These are phyloP conservation scores for Pseudogymnoascus sp. DNA, from an alignment of 2,329 filamentous ascomycete genomes.

Conservation along the genomic window DNA sequence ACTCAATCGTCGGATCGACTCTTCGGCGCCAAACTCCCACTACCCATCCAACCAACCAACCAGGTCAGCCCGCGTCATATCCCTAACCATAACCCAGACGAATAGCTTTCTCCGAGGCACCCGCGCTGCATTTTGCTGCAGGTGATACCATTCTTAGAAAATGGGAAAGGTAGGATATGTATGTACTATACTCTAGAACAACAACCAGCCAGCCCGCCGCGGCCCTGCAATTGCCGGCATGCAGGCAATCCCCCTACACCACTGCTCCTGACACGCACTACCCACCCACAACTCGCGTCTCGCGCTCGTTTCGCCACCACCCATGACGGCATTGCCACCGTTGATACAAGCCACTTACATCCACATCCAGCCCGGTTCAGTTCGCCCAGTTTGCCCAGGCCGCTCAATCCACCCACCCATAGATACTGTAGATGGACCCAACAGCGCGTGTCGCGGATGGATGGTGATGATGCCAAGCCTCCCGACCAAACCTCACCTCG, in stretches of 20 bases:
- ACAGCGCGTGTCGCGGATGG: background rate
- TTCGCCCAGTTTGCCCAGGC: too few species aligned
- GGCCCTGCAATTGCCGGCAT: background rate
- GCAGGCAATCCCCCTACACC: background rate
- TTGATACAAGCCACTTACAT: background rate
- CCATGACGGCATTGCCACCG: constrained; percentile 2
- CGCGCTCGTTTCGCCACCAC: background rate
- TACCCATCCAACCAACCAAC: background rate
- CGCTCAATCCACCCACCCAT: too few species aligned
- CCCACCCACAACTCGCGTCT: background rate
- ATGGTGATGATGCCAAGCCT: background rate
- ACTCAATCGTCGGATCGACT: background rate
- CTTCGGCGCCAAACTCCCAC: background rate
- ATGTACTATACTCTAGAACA: too few species aligned
- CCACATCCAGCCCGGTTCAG: background rate
- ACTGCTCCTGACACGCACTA: background rate
- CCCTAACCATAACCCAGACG: background rate
- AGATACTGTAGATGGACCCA: background rate
- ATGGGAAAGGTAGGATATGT: too few species aligned
- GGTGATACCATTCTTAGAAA: background rate
- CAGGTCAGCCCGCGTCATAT: background rate
- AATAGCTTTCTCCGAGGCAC: background rate
- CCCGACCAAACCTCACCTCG: too few species aligned
- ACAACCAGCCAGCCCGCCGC: too few species aligned
- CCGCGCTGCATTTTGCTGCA: background rate